Conservation (phyloP, 164 flowering plant species). For the Hamamelis virginiana region DNA sequence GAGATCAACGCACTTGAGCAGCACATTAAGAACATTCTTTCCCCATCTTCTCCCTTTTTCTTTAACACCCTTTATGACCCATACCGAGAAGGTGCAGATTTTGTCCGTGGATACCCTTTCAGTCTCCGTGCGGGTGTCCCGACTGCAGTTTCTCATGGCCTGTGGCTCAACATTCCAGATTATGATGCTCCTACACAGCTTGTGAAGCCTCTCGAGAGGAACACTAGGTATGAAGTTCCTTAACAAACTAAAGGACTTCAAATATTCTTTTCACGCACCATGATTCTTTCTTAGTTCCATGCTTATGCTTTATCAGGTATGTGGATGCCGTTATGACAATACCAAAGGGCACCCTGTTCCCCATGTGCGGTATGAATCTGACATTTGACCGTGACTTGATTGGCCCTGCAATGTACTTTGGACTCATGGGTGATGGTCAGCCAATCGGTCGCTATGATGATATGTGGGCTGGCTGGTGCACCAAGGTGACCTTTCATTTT, state of each 20-base stretch:
- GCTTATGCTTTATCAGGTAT: constrained; percentile 35
- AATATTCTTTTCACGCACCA: neutral
- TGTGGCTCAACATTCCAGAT: constrained; percentile 78
- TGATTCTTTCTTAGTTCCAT: neutral
- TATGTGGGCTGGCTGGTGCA: constrained; percentile 88
- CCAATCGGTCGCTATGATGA: constrained; percentile 83
- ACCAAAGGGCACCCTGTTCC: constrained; percentile 73
- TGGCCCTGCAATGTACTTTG: constrained; percentile 81
- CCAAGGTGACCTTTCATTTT: constrained; percentile 37
- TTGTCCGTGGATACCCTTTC: constrained; percentile 80
- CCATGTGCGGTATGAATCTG: constrained; percentile 77
- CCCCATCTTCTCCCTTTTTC: constrained; percentile 71
- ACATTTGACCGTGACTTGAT: constrained; percentile 66
- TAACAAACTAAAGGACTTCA: constrained; percentile 10
- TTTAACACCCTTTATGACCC: constrained; percentile 81
- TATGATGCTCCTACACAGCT: constrained; percentile 81
- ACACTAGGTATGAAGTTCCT: constrained; percentile 34
- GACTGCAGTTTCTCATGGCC: constrained; percentile 76
- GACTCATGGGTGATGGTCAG: constrained; percentile 83
- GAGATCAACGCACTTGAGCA: constrained; percentile 62
- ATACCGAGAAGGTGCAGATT: constrained; percentile 64
- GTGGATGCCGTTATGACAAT: constrained; percentile 66
- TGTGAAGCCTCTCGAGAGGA: constrained; percentile 68
- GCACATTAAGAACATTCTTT: constrained; percentile 67
- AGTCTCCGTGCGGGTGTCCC: constrained; percentile 79